These are phyloP conservation scores for Penicillium sp. DNA, from an alignment of 2,329 filamentous ascomycete genomes.

Conservation along the genomic window DNA sequence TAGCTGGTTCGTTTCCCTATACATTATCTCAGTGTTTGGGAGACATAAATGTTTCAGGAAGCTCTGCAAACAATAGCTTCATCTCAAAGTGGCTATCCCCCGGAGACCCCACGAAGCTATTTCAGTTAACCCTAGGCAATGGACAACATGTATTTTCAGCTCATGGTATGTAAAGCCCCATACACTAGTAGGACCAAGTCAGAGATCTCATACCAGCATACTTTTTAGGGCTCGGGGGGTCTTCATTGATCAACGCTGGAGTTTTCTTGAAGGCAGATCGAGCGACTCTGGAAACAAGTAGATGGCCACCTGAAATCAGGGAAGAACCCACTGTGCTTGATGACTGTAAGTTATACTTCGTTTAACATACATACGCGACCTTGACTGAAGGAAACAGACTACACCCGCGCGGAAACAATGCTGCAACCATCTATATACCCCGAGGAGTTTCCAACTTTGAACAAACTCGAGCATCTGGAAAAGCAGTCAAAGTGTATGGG, in stretches of 20 bases:
- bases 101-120: constrained; percentile 62
- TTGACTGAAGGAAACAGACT: constrained; percentile 9
- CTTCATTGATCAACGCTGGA: constrained; percentile 67
- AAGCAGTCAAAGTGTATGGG: constrained; percentile 29
- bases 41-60: constrained; percentile 13
- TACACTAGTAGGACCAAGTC: neutral
- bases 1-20: constrained; percentile 15
- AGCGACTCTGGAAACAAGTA: constrained; percentile 53
- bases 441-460: neutral
- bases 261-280: constrained; percentile 63
- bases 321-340: constrained; percentile 30
- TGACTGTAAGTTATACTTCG: constrained; percentile 9
- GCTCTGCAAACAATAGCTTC: neutral
- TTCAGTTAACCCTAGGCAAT: constrained; percentile 63
- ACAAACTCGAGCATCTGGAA: constrained; percentile 10
- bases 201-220: neutral
- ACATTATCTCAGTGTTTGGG: constrained; percentile 11
- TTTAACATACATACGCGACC: neutral
- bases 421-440: constrained; percentile 18
- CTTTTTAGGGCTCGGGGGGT: constrained; percentile 60
- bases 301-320: constrained; percentile 53
- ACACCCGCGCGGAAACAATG: constrained; percentile 16
- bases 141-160: constrained; percentile 65
- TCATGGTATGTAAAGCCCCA: constrained; percentile 49
- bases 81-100: constrained; percentile 4